Base-by-base conservation (phyloP, 441 rosid species). In the Croton laevigatus region DNA sequence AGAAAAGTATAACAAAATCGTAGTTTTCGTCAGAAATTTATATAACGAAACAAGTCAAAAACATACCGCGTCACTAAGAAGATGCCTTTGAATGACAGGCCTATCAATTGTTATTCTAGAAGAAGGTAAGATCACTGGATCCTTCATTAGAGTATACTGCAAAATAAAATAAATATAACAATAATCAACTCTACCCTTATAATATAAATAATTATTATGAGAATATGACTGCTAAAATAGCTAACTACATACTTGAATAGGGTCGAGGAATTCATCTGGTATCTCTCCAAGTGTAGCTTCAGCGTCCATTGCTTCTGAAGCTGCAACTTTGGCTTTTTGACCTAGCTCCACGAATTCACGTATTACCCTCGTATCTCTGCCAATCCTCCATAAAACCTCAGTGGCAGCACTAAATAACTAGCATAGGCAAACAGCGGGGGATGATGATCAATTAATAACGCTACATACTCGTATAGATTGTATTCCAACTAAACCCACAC, bases 231-330 rank as follows among this genome's bases (percentile, higher is more conserved):
- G 32, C 32, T 27, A 27, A 45, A 10, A 22, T 13, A 55, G 17
- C 37, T 48, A 1, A 54, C 55, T 57, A 68, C 60, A 22, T 85
- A 87, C 97, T 78, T 91, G 97, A 76, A 91, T 91, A 58, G 97
- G 99, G 74, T 96, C 99, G n/a, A 96, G 98, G 87, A 91, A 96
- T 81, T 93, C 99, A 37, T 96, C 99, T 2, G 98, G 98, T 75
- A 93, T 87, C 71, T 96, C 99, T 72, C 99, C 97, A 19, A 96
- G 97, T 61, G 87, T 74, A 71, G 91, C 98, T 86, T 96, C 99
- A 70, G 98, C 74, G 55, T 96, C 98, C 97, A 91, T 82, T 71
- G 98, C 99, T 82, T 89, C 97, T 17, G 94, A 83, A 38, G 97
- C 99, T 61, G 99, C 97, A 80, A 84, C 85, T 87, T 86, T 91